A percentile compares a stretch with the other conserved stretches of the same genome.
Conservation (phyloP, 2,329 filamentous ascomycete genomes). For the Exophiala viscosa region DNA sequence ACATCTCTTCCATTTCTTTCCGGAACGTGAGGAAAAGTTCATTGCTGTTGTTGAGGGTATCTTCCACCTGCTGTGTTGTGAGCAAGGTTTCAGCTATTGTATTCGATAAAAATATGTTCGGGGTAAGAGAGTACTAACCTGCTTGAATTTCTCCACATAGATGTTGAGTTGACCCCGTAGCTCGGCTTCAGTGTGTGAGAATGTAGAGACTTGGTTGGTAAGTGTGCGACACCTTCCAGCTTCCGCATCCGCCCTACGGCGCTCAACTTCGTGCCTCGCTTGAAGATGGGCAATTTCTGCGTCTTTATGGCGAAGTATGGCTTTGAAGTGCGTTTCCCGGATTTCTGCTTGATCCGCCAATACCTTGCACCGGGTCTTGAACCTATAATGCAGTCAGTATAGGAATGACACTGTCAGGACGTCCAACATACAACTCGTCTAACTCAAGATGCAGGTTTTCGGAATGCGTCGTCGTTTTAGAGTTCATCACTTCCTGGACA, state of each 20-base stretch:
- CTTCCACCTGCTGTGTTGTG: conserved; percentile 71
- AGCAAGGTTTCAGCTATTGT: conserved; percentile 26
- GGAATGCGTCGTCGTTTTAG: conserved; percentile 77
- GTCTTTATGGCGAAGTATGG: conserved; percentile 87
- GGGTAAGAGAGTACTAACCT: conserved; percentile 60
- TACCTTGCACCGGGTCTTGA: conserved; percentile 83
- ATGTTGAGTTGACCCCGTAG: conserved; percentile 93
- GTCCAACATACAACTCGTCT: conserved; percentile 71
- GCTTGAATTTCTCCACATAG: conserved; percentile 99
- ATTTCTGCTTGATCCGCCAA: conserved; percentile 96
- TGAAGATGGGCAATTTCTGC: conserved; percentile 91
- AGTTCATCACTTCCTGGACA: conserved; percentile 81
- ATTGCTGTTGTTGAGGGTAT: conserved; percentile 97
- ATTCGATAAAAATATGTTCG: conserved; percentile 28
- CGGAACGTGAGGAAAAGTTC: conserved; percentile 94
- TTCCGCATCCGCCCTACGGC: conserved; percentile 82
- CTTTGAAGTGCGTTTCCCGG: conserved; percentile 89
- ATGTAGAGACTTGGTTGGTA: conserved; percentile 87
- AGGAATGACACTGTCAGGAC: background rate
- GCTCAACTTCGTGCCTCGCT: conserved; percentile 82
- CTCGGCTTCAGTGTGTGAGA: conserved; percentile 93
- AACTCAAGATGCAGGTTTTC: conserved; percentile 80
- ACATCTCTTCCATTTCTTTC: conserved; percentile 99
- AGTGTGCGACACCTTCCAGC: conserved; percentile 74
- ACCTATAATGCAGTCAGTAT: conserved; percentile 36